Evolutionary conservation across 148 eudicot genomes (phyloP), one percentile per base, ranked within the genome.

Genomic region (Cornus kousa): DNA sequence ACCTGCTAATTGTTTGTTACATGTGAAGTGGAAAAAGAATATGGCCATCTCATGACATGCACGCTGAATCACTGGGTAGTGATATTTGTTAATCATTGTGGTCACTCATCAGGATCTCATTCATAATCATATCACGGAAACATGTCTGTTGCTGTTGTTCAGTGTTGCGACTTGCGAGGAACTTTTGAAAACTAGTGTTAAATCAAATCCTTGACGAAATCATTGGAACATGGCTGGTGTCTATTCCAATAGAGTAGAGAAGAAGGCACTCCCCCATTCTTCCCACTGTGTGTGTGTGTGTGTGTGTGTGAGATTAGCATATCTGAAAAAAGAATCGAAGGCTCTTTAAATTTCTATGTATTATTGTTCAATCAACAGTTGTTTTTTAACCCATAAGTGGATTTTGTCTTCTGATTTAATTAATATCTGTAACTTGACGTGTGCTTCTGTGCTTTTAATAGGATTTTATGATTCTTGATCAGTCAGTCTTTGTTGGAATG

Each of bases 401-500:
- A 55, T 68, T 68, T 33, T 33, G 22, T 75, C 72, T 37, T 74
- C 23, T 23, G 13, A 4, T 14, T 10, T 20, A 19, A n/a, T n/a
- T 80, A 7, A 59, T 43, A 57, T 68, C 59, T 74, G 69, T 68
- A 59, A 68, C 62, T 64, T 43, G 35, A 74, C 39, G 5, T 2
- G 35, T 65, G 71, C 10, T 66, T 79, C 50, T 81, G 80, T 5
- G 2, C 48, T 71, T 76, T 28, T 79, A 14, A 28, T 78, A 96
- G 99, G 99, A 96, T 87, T 89, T 93, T 75, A 91, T 92, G 97
- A 33, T 96, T 74, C 95, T 96, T 74, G 98, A 96, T 79, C 99
- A 86, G 77, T 89, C 97, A 5, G 87, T 89, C 74, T 76, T 93
- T 33, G 83, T 87, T 31, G 97, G 96, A 71, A 86, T 93, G 96